Conservation (phyloP, 768 basidiomycete species). For the Auriscalpium microsporum region DNA sequence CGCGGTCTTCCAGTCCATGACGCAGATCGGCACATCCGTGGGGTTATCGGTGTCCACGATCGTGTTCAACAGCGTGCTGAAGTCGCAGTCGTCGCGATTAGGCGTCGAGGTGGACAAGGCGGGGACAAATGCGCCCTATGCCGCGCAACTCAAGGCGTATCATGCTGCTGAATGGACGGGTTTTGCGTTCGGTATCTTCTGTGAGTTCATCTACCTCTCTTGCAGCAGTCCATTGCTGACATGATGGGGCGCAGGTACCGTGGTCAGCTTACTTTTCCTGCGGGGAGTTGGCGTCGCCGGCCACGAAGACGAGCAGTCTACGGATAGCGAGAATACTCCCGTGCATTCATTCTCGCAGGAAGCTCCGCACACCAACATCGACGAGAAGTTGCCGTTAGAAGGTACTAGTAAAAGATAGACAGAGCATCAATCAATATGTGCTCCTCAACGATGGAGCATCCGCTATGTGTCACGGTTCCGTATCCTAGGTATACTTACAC, state of each 20-base stretch:
- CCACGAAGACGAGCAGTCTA: not conserved
- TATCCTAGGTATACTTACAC: too few relatives aligned
- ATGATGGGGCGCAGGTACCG: not conserved
- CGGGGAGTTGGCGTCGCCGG: not conserved
- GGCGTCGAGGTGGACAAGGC: slow-evolving; percentile 25
- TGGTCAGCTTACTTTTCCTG: not conserved
- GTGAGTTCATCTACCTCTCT: slow-evolving; percentile 26
- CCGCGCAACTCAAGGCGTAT: slow-evolving; percentile 45
- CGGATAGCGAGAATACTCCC: not conserved
- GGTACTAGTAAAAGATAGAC: too few relatives aligned
- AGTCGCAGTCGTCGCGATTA: slow-evolving; percentile 21
- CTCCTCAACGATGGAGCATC: too few relatives aligned
- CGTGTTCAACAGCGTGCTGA: slow-evolving; percentile 51
- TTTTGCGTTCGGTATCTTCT: slow-evolving; percentile 53
- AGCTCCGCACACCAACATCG: too few relatives aligned
- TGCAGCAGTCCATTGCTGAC: not conserved
- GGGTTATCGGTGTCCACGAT: slow-evolving; percentile 69
- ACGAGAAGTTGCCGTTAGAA: too few relatives aligned
- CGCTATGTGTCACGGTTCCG: too few relatives aligned
- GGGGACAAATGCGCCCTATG: slow-evolving; percentile 23
- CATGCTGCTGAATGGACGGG: slow-evolving; percentile 56
- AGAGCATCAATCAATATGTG: too few relatives aligned
- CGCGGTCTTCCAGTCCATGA: slow-evolving; percentile 73
- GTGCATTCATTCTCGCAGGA: too few relatives aligned
- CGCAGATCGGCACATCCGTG: slow-evolving; percentile 63